Evolutionary conservation across 441 rosid species (phyloP).

Genomic region (Euphorbia corollata): DNA sequence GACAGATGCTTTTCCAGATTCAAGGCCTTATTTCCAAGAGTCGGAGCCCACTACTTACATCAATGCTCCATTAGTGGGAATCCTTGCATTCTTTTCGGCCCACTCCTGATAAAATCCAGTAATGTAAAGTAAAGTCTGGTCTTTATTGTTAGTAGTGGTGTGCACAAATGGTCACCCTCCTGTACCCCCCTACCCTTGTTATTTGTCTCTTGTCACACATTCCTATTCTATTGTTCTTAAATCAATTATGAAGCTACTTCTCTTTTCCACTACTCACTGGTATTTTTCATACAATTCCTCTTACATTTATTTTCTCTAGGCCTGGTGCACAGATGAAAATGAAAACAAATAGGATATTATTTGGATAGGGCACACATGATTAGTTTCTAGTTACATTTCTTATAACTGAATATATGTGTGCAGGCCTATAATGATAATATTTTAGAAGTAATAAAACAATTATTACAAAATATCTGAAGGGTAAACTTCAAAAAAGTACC

Average conservation of each 20-base stretch:
- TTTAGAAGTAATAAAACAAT: too few species aligned
- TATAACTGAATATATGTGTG: too few species aligned
- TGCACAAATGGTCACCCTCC: conserved; percentile 43
- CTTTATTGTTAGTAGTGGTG: conserved; percentile 27
- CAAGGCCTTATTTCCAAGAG: conserved; percentile 57
- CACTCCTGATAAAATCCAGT: conserved; percentile 36
- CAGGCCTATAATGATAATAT: too few species aligned
- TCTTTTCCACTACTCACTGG: background rate
- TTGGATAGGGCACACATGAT: too few species aligned
- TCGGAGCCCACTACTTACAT: conserved; percentile 92
- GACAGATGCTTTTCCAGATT: conserved; percentile 60
- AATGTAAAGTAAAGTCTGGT: background rate
- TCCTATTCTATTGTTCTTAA: conserved; percentile 13
- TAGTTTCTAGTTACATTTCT: too few species aligned
- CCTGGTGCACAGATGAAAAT: too few species aligned
- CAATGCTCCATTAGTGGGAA: conserved; percentile 88
- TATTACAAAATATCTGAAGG: too few species aligned
- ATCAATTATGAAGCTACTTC: background rate
- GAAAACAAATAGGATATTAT: too few species aligned
- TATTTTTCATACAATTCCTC: background rate
- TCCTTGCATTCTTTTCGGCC: conserved; percentile 63
- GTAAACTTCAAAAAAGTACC: too few species aligned
- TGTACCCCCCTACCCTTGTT: background rate
- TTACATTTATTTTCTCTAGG: too few species aligned
- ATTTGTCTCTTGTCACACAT: conserved; percentile 12